Base-by-base conservation (phyloP, 768 basidiomycete species). In the Hirschioporus abietinus region DNA sequence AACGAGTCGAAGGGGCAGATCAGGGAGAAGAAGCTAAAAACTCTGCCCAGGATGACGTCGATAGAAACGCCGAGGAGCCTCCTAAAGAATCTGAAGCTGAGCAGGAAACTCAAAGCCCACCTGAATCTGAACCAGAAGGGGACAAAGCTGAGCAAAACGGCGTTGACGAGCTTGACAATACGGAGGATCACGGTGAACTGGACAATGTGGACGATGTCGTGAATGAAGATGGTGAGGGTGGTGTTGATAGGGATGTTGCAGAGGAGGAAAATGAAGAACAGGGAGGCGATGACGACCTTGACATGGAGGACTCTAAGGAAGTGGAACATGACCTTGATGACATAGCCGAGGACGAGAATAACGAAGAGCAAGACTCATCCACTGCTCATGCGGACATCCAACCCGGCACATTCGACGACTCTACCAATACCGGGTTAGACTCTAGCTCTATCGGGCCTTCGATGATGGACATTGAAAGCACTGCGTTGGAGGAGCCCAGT, bases 361-460 rank as follows among this genome's bases (percentile, higher is more conserved):
- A 76, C 30, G 84, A 82, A 27, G 80, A 82, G 12, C 42, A 61
- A 35, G 71, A 73, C 18, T 66, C 70, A 18, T 74, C 75, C 15
- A 66, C 74, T 26, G 78, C 78, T 52, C 74, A 73, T 65, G 79
- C 82, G 12, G 82, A 83, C 64, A 70, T 82, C 10, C 74, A 75
- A 20, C 64, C 70, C 17, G 77, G 76, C 10, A 70, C 74, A 23
- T 75, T 73, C 30, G 59, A 68, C 30, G 59, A 68, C 2, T 60
- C 67, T 57, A 65, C 65, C 6, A 70, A 72, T 1, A 30, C 57
- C 25, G 66, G 36, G 3, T 63, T 67, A 24, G 59, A 66, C 12
- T 52, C 42, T 1, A 52, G 6, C 20, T 52, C 42, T 20, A 20
- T 20, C 15, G 42, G 42, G 42, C 42, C 42, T 3, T 52, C 42